Evolutionary conservation across 2,329 filamentous ascomycete species (phyloP).

Genomic region (Beauveria pseudobassiana): DNA sequence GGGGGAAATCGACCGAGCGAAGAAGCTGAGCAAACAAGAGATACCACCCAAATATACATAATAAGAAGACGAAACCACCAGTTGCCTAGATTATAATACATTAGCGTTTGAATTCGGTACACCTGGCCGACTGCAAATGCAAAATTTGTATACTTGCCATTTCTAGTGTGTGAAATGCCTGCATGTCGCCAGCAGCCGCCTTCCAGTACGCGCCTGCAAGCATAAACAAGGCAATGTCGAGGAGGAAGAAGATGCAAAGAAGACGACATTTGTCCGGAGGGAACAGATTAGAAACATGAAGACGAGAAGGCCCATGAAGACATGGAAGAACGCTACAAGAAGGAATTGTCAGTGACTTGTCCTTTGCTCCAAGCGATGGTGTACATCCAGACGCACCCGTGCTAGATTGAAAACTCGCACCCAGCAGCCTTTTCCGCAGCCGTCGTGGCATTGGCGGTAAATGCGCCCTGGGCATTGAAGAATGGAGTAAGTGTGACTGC

Average conservation of each 20-base stretch:
- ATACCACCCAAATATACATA: conserved; percentile 9
- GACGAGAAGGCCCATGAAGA: conserved; percentile 54
- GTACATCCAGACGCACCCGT: conserved; percentile 30
- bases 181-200: neutral
- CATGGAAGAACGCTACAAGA: conserved; percentile 45
- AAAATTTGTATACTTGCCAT: neutral
- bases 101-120: neutral
- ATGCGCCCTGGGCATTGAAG: conserved; percentile 2
- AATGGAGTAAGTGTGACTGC: neutral
- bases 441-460: conserved; percentile 3
- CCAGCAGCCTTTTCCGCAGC: conserved; percentile 8
- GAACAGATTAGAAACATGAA: conserved; percentile 58
- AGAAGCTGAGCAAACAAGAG: conserved; percentile 7
- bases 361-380: neutral
- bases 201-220: conserved; percentile 51
- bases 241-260: conserved; percentile 55
- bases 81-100: neutral
- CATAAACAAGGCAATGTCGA: conserved; percentile 47
- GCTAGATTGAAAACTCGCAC: conserved; percentile 38
- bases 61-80: conserved; percentile 2
- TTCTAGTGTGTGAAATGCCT: neutral
- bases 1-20: conserved; percentile 1
- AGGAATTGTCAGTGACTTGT: neutral
- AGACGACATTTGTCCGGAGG: conserved; percentile 59
- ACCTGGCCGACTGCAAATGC: neutral